Conservation (phyloP, 2,329 filamentous ascomycete species). For the Myriosclerotinia scirpicola region DNA sequence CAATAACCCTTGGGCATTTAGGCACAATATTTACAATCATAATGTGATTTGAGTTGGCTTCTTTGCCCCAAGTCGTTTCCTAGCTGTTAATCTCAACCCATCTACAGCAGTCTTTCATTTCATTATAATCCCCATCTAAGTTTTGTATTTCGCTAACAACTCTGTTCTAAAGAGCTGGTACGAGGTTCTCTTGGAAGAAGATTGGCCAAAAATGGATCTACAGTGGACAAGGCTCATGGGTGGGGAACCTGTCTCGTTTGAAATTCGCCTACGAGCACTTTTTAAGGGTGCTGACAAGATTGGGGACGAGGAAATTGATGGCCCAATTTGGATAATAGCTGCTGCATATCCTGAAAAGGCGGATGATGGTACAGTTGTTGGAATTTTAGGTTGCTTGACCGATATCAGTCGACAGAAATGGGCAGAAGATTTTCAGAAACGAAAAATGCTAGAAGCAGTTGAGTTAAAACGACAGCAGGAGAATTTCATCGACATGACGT, state of each 20-base stretch:
- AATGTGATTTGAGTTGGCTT: background rate
- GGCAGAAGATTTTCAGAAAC: slow-evolving; percentile 49
- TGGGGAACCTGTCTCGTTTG: slow-evolving; percentile 30
- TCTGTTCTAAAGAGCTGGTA: background rate
- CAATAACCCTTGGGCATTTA: background rate
- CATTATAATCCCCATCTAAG: too few relatives aligned
- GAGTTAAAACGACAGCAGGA: slow-evolving; percentile 69
- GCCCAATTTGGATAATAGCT: slow-evolving; percentile 75
- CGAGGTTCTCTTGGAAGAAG: background rate
- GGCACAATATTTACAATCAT: background rate
- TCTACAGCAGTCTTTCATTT: background rate
- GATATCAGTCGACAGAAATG: slow-evolving; percentile 86
- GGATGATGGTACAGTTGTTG: slow-evolving; percentile 61
- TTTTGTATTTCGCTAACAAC: background rate
- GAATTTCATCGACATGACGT: slow-evolving; percentile 77
- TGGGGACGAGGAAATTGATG: slow-evolving; percentile 54
- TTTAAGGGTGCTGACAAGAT: slow-evolving; percentile 52
- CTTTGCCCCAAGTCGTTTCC: background rate
- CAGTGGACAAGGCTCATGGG: slow-evolving; percentile 33
- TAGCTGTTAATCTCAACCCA: background rate
- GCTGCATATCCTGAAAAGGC: slow-evolving; percentile 73
- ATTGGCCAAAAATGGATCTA: slow-evolving; percentile 26
- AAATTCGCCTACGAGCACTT: slow-evolving; percentile 41
- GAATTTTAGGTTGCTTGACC: slow-evolving; percentile 77
- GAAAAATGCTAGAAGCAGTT: slow-evolving; percentile 53